Conservation (phyloP, 208 protist genomes). For the Crithidia bombi region DNA sequence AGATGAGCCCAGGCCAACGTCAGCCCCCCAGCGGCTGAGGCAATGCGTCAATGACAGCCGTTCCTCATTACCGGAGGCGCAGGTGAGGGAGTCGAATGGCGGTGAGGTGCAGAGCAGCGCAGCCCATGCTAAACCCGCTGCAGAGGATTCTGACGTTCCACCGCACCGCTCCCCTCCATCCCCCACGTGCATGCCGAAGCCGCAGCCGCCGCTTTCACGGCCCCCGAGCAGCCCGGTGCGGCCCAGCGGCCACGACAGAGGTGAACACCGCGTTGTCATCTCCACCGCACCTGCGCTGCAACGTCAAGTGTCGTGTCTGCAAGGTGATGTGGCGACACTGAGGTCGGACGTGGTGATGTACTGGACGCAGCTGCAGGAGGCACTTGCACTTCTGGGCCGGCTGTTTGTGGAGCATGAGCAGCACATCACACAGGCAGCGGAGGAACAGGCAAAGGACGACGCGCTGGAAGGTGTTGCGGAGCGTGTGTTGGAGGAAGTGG, state of each 20-base stretch:
- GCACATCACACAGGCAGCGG: neutral
- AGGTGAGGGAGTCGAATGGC: neutral
- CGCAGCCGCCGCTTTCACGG: conserved; percentile 6
- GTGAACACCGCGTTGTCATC: too few species aligned
- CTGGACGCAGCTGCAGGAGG: conserved; percentile 19
- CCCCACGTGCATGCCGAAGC: neutral
- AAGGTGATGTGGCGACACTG: conserved; percentile 7
- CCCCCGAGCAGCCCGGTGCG: neutral
- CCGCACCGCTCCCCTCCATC: neutral
- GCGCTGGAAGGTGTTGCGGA: conserved; percentile 7
- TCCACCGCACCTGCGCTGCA: neutral
- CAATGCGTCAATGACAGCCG: conserved; percentile 20
- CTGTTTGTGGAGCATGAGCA: conserved; percentile 8
- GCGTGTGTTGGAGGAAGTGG: conserved; percentile 26
- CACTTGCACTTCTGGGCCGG: conserved; percentile 6
- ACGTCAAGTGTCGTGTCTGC: neutral
- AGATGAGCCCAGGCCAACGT: neutral
- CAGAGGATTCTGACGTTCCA: neutral
- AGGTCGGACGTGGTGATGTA: conserved; percentile 6
- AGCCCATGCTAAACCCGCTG: neutral
- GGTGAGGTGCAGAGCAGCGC: conserved; percentile 18
- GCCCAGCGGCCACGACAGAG: neutral
- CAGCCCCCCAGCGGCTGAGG: conserved; percentile 15
- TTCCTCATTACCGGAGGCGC: neutral
- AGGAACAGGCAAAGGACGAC: neutral